Evolutionary conservation across 2,329 filamentous ascomycete species (phyloP).

Genomic region (Trichoderma guizhouense): DNA sequence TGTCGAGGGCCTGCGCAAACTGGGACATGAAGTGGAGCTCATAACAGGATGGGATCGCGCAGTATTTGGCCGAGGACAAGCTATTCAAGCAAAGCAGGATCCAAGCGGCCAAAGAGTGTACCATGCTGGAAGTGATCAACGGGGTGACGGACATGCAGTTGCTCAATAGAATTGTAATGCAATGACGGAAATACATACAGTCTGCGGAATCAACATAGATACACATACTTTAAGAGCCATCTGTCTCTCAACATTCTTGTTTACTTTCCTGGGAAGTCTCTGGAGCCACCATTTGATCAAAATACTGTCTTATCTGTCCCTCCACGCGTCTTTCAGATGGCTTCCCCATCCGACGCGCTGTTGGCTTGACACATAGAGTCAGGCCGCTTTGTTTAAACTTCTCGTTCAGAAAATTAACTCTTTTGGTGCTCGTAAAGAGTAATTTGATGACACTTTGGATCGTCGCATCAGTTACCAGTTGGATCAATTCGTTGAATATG

Average conservation of each 20-base stretch:
- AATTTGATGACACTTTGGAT: background rate
- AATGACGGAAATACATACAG: background rate
- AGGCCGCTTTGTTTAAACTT: background rate
- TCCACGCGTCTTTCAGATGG: background rate
- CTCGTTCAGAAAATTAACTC: background rate
- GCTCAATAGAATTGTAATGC: background rate
- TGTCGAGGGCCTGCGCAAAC: background rate
- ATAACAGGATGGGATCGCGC: conserved; percentile 4
- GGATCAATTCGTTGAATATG: background rate
- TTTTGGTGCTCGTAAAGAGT: background rate
- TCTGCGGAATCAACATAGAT: background rate
- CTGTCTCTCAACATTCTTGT: background rate
- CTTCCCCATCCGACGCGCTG: background rate
- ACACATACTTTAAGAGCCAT: background rate
- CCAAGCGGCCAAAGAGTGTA: background rate
- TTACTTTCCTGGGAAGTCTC: background rate
- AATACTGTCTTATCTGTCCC: background rate
- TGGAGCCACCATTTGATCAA: background rate
- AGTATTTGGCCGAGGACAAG: conserved; percentile 8
- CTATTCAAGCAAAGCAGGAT: background rate
- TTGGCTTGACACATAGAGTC: background rate
- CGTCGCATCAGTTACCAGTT: background rate
- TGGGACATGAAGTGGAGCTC: conserved; percentile 10
- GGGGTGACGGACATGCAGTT: conserved; percentile 8
- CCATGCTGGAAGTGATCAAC: conserved; percentile 2